A percentile compares a stretch with the other conserved stretches of the same genome.
Evolutionary conservation across 257 asterid species (phyloP).

Genomic region (Fraxinus quadrangulata): DNA sequence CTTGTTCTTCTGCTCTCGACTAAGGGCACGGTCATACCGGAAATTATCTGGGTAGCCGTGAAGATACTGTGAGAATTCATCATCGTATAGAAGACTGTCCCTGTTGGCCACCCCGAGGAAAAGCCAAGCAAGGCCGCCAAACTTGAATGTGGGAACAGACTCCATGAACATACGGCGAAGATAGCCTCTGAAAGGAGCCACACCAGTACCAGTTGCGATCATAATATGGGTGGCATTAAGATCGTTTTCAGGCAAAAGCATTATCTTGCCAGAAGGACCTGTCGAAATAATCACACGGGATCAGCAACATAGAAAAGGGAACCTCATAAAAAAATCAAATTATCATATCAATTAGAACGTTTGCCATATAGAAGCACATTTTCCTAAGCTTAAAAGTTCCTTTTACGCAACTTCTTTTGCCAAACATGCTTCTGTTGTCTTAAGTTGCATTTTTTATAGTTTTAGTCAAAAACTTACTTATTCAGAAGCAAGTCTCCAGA

Average conservation of each 20-base stretch:
- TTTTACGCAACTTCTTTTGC: background rate
- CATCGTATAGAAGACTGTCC: slow-evolving; percentile 86
- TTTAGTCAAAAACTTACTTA: too few species aligned
- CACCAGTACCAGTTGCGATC: slow-evolving; percentile 97
- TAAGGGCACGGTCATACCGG: slow-evolving; percentile 16
- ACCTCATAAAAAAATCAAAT: background rate
- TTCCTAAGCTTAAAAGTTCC: background rate
- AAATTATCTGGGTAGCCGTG: slow-evolving; percentile 8
- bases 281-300: slow-evolving; percentile 11
- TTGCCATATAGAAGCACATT: background rate
- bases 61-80: slow-evolving; percentile 66
- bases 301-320: background rate
- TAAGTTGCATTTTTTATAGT: too few species aligned
- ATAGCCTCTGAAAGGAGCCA: slow-evolving; percentile 89
- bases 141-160: slow-evolving; percentile 69
- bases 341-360: background rate
- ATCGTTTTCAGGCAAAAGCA: slow-evolving; percentile 89
- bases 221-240: slow-evolving; percentile 90
- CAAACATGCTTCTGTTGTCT: background rate
- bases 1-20: slow-evolving; percentile 42
- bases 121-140: slow-evolving; percentile 91
- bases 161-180: slow-evolving; percentile 99
- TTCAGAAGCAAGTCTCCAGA: too few species aligned
- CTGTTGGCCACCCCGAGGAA: slow-evolving; percentile 93
- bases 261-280: slow-evolving; percentile 98